Percentiles rank a stretch among this genome's conserved stretches.
Evolutionary conservation across 2,329 filamentous ascomycete genomes (phyloP).

Genomic region (Scedosporium boydii): DNA sequence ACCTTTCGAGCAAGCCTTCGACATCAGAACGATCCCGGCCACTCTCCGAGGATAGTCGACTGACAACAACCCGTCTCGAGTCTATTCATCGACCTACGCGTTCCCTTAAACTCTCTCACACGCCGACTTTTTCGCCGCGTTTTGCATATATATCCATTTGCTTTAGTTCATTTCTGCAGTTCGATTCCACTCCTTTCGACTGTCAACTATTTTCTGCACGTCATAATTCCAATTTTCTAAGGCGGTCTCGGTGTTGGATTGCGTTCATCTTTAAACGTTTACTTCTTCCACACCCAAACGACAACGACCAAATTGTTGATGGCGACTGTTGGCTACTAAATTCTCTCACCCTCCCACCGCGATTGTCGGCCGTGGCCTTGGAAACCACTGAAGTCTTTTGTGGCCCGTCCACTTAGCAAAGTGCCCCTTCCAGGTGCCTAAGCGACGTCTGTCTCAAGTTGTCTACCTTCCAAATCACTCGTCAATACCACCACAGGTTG

Average conservation of each 20-base stretch:
- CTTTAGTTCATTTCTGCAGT: background rate
- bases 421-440: conserved; percentile 1
- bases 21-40: background rate
- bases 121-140: background rate
- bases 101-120: background rate
- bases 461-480: background rate
- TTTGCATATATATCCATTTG: background rate
- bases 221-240: background rate
- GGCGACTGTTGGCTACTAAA: conserved; percentile 2
- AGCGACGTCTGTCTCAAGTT: background rate
- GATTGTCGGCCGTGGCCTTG: conserved; percentile 3
- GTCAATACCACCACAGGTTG: background rate
- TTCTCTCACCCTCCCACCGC: background rate
- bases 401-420: background rate
- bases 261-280: background rate
- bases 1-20: background rate
- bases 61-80: too few species aligned
- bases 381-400: conserved; percentile 1
- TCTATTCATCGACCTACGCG: too few species aligned
- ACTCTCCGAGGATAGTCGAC: too few species aligned
- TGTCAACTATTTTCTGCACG: background rate
- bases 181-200: background rate
- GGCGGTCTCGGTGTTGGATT: background rate
- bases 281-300: background rate
- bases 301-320: background rate